Conservation (phyloP, 2,329 filamentous ascomycete genomes). For the Colletotrichum chrysophilum region DNA sequence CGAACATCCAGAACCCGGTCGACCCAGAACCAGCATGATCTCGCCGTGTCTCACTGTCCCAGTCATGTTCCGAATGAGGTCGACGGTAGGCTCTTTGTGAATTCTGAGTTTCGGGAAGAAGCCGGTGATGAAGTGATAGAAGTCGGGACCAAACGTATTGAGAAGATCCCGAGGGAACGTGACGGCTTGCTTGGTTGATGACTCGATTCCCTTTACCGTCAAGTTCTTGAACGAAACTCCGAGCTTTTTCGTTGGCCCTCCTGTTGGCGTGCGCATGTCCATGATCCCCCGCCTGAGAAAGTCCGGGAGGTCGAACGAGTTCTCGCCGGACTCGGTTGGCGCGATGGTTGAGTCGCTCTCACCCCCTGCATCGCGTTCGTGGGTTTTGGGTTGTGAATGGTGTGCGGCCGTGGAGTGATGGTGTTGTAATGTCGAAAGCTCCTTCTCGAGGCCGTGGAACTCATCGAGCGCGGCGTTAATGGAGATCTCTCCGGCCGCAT, state of each 20-base stretch:
- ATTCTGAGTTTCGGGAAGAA: conserved; percentile 38
- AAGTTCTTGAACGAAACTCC: conserved; percentile 80
- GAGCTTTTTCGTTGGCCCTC: conserved; percentile 75
- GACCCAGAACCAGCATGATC: conserved; percentile 59
- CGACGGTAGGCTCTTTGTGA: conserved; percentile 27
- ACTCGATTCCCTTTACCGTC: conserved; percentile 74
- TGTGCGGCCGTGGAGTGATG: neutral
- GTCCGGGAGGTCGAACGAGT: conserved; percentile 65
- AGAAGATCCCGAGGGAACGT: conserved; percentile 77
- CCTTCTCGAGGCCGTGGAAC: conserved; percentile 26
- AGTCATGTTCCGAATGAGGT: conserved; percentile 36
- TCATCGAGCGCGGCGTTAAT: conserved; percentile 23
- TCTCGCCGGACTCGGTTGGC: neutral
- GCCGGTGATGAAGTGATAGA: conserved; percentile 66
- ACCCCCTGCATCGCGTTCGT: neutral
- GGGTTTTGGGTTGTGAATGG: neutral
- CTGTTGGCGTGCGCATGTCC: conserved; percentile 70
- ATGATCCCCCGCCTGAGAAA: conserved; percentile 79
- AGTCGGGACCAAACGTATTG: conserved; percentile 81
- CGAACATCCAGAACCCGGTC: conserved; percentile 76
- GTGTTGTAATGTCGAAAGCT: conserved; percentile 25
- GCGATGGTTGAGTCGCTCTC: conserved; percentile 17
- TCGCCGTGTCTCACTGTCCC: conserved; percentile 39
- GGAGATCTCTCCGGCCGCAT: conserved; percentile 24
- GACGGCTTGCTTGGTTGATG: conserved; percentile 70